These are phyloP conservation scores for Saccharum hybrid DNA, from an alignment of 202 grass and related monocot species.

Conservation along the genomic window DNA sequence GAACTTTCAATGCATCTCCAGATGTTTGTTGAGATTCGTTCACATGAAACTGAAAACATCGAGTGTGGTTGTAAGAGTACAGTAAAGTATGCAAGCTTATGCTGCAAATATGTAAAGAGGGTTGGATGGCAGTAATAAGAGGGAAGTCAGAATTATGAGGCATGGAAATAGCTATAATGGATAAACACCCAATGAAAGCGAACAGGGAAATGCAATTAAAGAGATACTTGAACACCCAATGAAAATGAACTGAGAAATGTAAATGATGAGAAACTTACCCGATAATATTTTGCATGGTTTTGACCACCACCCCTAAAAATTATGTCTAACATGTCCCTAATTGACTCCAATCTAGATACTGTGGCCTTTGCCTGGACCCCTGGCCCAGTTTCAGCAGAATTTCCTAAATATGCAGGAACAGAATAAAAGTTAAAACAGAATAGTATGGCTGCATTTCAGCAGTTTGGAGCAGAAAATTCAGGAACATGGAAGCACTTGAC, in stretches of 20 bases:
- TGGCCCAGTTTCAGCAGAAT: slow-evolving; percentile 57
- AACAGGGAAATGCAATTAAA: slow-evolving; percentile 20
- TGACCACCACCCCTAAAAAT: slow-evolving; percentile 90
- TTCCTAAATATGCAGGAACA: slow-evolving; percentile 59
- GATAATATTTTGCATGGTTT: slow-evolving; percentile 88
- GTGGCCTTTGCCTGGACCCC: slow-evolving; percentile 62
- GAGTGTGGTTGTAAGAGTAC: slow-evolving; percentile 31
- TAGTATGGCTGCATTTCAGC: background rate
- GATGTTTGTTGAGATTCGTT: slow-evolving; percentile 77
- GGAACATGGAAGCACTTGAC: background rate
- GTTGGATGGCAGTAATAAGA: slow-evolving; percentile 35
- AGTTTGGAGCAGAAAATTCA: background rate
- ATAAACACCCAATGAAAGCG: slow-evolving; percentile 24
- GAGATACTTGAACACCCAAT: slow-evolving; percentile 38
- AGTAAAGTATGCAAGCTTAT: slow-evolving; percentile 35
- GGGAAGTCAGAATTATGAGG: slow-evolving; percentile 21
- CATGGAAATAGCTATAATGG: slow-evolving; percentile 24
- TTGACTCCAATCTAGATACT: slow-evolving; percentile 82
- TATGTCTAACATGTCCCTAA: slow-evolving; percentile 85
- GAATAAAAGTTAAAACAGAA: slow-evolving; percentile 15
- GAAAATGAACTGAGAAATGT: slow-evolving; percentile 8
- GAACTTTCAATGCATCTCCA: slow-evolving; percentile 75
- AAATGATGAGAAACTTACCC: slow-evolving; percentile 65
- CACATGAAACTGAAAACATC: slow-evolving; percentile 87
- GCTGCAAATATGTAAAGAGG: slow-evolving; percentile 26